Evolutionary conservation across 805 yeast genomes (phyloP).

Genomic region (Wickerhamiella dianesei): DNA sequence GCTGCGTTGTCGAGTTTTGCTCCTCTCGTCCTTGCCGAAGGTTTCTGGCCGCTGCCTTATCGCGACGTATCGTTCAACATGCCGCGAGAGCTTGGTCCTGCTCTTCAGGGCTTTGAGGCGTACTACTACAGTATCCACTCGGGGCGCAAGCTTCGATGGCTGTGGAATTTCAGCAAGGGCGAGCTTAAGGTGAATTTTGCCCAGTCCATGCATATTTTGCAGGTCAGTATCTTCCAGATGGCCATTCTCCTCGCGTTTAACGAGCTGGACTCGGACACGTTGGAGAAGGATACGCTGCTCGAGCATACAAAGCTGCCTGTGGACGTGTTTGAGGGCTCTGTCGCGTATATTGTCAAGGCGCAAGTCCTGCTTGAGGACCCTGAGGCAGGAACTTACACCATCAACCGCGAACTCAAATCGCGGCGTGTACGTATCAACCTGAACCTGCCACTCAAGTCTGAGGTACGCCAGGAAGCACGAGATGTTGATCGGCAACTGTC

Average conservation of each 20-base stretch:
- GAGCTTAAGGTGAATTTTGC: slow-evolving; percentile 80
- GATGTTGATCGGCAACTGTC: slow-evolving; percentile 70
- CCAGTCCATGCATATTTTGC: slow-evolving; percentile 56
- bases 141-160: slow-evolving; percentile 87
- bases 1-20: slow-evolving; percentile 37
- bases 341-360: slow-evolving; percentile 66
- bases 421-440: slow-evolving; percentile 76
- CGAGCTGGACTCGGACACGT: slow-evolving; percentile 35
- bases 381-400: slow-evolving; percentile 47
- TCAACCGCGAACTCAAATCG: slow-evolving; percentile 72
- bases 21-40: slow-evolving; percentile 71
- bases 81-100: slow-evolving; percentile 51
- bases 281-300: slow-evolving; percentile 45
- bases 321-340: slow-evolving; percentile 58
- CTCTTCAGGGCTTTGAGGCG: slow-evolving; percentile 53
- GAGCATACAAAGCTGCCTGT: slow-evolving; percentile 55
- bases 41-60: slow-evolving; percentile 70
- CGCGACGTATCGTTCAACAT: slow-evolving; percentile 36
- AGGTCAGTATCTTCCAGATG: slow-evolving; percentile 76
- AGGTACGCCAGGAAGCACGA: slow-evolving; percentile 53
- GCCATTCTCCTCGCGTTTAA: slow-evolving; percentile 78
- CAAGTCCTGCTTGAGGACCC: slow-evolving; percentile 60
- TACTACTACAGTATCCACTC: slow-evolving; percentile 63
- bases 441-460: slow-evolving; percentile 40
- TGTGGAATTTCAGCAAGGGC: slow-evolving; percentile 88